These are phyloP conservation scores for Ganoderma multipileum DNA, from an alignment of 1,284 basidiomycete species.

Conservation along the genomic window DNA sequence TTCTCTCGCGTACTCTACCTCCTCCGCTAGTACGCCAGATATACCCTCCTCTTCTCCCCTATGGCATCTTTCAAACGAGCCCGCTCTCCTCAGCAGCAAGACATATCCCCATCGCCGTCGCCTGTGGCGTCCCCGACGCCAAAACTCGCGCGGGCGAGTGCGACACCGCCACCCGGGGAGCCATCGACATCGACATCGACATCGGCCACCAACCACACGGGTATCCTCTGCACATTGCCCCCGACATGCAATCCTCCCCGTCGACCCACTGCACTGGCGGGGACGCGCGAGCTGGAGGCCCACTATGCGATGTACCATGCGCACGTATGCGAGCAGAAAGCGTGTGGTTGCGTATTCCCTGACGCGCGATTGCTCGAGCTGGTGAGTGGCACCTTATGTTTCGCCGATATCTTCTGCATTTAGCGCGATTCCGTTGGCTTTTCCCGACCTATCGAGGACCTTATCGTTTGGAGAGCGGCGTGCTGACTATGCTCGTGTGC, in stretches of 20 bases:
- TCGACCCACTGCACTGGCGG: slow-evolving; percentile 62
- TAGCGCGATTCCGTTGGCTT: too few species aligned
- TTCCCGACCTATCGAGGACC: background rate
- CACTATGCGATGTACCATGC: slow-evolving; percentile 88
- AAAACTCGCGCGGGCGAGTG: slow-evolving; percentile 34
- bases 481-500: background rate
- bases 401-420: background rate
- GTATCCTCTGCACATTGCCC: slow-evolving; percentile 74
- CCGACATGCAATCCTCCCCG: slow-evolving; percentile 79
- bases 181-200: slow-evolving; percentile 18
- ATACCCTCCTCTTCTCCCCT: background rate
- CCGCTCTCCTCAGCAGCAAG: slow-evolving; percentile 12
- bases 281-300: slow-evolving; percentile 72
- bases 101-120: slow-evolving; percentile 23
- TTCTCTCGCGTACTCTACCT: background rate
- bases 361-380: slow-evolving; percentile 78
- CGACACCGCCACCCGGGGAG: slow-evolving; percentile 22
- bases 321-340: slow-evolving; percentile 74
- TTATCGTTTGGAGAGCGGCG: too few species aligned
- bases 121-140: slow-evolving; percentile 28
- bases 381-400: slow-evolving; percentile 54
- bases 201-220: slow-evolving; percentile 31
- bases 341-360: slow-evolving; percentile 87
- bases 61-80: slow-evolving; percentile 29
- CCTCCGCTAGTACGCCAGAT: background rate